A percentile compares a stretch with the other conserved stretches of the same genome.
Evolutionary conservation across 177 flowering plant genomes (phyloP).

Genomic region (Vitis hybrid): DNA sequence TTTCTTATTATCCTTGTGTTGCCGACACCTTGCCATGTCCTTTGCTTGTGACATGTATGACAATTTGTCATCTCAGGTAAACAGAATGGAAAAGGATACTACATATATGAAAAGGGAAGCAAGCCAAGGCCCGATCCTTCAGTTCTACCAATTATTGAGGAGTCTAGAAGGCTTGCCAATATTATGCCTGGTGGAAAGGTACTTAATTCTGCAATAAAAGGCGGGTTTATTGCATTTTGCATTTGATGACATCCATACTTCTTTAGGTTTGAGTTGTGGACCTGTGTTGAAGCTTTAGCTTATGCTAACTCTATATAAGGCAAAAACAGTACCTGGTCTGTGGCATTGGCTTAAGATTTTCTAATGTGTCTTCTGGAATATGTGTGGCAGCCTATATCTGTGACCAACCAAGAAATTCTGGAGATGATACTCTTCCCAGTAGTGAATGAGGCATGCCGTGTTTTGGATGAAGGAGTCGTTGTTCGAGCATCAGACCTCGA

Average conservation of each 20-base stretch:
- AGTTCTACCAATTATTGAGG: constrained; percentile 72
- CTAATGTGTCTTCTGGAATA: neutral
- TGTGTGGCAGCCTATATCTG: constrained; percentile 59
- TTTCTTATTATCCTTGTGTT: neutral
- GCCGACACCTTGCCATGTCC: neutral
- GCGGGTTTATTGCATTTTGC: neutral
- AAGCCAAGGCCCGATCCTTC: constrained; percentile 83
- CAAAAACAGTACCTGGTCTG: neutral
- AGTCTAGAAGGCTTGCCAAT: constrained; percentile 59
- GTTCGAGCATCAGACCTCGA: constrained; percentile 95
- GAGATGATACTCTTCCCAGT: constrained; percentile 95
- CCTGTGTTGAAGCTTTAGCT: neutral
- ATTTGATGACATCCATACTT: neutral
- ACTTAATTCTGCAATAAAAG: neutral
- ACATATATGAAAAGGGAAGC: constrained; percentile 84
- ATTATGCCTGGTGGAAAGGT: constrained; percentile 94
- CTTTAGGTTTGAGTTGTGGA: neutral
- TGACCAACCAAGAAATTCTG: constrained; percentile 78
- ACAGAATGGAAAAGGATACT: constrained; percentile 89
- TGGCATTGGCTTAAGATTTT: neutral
- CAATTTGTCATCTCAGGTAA: constrained; percentile 56
- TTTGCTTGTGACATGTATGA: neutral
- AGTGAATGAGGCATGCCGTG: constrained; percentile 95
- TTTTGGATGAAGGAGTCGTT: constrained; percentile 81
- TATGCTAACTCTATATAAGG: neutral